Conservation (phyloP, 768 basidiomycete species). For the Solioccasus polychromus region DNA sequence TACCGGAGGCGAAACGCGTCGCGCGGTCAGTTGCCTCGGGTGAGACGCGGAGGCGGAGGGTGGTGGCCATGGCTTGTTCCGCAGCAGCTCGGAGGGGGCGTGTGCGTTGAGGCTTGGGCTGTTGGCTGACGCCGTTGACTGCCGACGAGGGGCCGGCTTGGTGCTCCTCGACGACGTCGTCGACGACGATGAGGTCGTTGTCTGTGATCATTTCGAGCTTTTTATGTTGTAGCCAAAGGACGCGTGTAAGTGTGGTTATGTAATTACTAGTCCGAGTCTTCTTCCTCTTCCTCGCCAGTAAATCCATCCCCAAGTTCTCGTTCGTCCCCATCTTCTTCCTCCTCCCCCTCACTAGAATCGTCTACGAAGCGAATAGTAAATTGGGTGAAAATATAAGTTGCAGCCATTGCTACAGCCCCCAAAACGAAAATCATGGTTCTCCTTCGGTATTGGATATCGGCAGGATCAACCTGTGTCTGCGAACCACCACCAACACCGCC, state of each 20-base stretch:
- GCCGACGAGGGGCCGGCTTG: slow-evolving; percentile 37
- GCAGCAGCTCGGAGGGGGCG: slow-evolving; percentile 33
- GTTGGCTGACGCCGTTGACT: slow-evolving; percentile 23
- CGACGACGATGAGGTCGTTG: slow-evolving; percentile 61
- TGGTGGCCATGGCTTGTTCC: slow-evolving; percentile 35
- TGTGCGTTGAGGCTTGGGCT: slow-evolving; percentile 23
- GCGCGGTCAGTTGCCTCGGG: slow-evolving; percentile 43
- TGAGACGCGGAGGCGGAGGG: slow-evolving; percentile 30
- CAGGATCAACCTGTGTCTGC: slow-evolving; percentile 26
- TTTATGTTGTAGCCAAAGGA: slow-evolving; percentile 8
- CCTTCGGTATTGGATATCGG: slow-evolving; percentile 46
- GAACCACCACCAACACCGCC: slow-evolving; percentile 6
- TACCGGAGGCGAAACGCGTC: slow-evolving; percentile 54
- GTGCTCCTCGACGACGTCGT: slow-evolving; percentile 52
- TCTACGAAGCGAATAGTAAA: too few species aligned
- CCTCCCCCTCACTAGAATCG: slow-evolving; percentile 1
- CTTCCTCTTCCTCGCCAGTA: slow-evolving; percentile 16
- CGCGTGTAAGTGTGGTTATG: not conserved
- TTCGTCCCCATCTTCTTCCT: slow-evolving; percentile 5
- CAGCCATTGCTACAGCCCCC: slow-evolving; percentile 41
- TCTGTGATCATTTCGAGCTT: slow-evolving; percentile 40
- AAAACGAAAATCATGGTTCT: slow-evolving; percentile 56
- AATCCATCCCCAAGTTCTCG: slow-evolving; percentile 17
- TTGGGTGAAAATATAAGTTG: slow-evolving; percentile 40
- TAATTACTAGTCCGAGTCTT: not conserved